These are phyloP conservation scores for Xylaria curta DNA, from an alignment of 495 filamentous ascomycete genomes.

Conservation along the genomic window DNA sequence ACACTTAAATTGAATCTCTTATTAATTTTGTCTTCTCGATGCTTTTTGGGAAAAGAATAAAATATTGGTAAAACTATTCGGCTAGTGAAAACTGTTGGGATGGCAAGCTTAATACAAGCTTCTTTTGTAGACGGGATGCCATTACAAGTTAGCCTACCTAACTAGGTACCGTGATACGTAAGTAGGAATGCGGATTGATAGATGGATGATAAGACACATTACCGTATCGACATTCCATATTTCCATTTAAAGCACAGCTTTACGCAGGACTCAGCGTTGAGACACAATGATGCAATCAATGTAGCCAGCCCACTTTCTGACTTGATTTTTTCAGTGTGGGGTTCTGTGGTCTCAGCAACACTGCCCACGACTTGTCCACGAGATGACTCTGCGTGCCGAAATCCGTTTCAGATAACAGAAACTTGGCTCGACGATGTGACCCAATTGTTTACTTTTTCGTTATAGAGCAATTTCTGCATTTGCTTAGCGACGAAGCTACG, in stretches of 20 bases:
- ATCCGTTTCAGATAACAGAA: neutral
- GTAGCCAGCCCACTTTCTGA: neutral
- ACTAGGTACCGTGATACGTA: neutral
- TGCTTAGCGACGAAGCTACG: neutral
- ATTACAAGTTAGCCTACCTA: no score
- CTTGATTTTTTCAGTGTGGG: neutral
- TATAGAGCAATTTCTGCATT: no score
- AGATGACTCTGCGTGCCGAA: neutral
- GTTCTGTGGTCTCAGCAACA: neutral
- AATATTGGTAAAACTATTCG: no score
- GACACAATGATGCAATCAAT: neutral
- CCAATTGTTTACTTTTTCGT: no score
- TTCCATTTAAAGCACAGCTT: neutral
- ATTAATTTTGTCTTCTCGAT: no score
- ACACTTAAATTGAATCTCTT: neutral
- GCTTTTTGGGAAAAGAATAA: no score
- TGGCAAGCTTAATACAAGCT: no score
- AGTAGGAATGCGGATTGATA: neutral
- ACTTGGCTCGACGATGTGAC: no score
- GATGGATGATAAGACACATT: neutral
- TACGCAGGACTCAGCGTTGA: neutral
- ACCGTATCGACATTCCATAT: neutral
- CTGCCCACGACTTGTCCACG: no score
- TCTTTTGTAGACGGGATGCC: no score
- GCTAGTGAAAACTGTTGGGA: no score